A percentile compares a stretch with the other conserved stretches of the same genome.
Evolutionary conservation across 495 filamentous ascomycete species (phyloP).

Genomic region (Lasiosphaeria ovina): DNA sequence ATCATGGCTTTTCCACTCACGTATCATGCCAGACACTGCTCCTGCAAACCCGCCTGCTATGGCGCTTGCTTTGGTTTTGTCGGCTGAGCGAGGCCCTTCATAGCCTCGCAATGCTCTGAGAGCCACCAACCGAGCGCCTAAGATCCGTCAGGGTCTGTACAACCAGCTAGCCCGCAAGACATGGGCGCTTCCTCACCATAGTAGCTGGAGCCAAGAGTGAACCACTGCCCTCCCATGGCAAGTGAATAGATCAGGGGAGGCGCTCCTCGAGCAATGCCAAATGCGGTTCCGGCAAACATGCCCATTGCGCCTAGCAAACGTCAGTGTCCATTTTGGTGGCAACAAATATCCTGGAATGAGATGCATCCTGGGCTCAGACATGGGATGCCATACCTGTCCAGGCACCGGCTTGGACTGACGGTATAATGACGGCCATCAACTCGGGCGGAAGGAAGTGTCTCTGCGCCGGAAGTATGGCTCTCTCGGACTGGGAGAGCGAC

Average conservation of each 20-base stretch:
- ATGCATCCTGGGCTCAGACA: background rate
- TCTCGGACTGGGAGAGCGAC: background rate
- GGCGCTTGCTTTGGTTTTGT: conserved; percentile 62
- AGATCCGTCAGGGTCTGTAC: conserved; percentile 15
- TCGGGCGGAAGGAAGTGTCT: conserved; percentile 35
- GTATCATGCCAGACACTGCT: conserved; percentile 60
- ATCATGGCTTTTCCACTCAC: conserved; percentile 46
- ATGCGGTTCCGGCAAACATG: conserved; percentile 65
- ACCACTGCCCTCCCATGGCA: conserved; percentile 75
- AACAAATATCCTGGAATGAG: conserved; percentile 3
- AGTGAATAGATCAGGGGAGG: conserved; percentile 67
- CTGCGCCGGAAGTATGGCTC: conserved; percentile 1
- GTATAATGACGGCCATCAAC: conserved; percentile 38
- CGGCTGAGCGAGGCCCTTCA: conserved; percentile 48
- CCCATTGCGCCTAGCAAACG: conserved; percentile 60
- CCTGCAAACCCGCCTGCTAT: conserved; percentile 69
- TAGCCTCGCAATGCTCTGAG: conserved; percentile 37
- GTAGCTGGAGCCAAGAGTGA: conserved; percentile 71
- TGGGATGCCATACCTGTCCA: conserved; percentile 22
- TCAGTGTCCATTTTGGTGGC: background rate
- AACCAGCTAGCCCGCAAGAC: background rate
- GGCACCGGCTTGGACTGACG: conserved; percentile 33
- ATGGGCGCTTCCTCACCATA: conserved; percentile 53
- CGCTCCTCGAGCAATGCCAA: conserved; percentile 64
- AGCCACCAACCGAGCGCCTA: conserved; percentile 38